phyloP scores from a whole-genome alignment of 2,329 filamentous ascomycete genomes.

The Fusarium longipes region DNA sequence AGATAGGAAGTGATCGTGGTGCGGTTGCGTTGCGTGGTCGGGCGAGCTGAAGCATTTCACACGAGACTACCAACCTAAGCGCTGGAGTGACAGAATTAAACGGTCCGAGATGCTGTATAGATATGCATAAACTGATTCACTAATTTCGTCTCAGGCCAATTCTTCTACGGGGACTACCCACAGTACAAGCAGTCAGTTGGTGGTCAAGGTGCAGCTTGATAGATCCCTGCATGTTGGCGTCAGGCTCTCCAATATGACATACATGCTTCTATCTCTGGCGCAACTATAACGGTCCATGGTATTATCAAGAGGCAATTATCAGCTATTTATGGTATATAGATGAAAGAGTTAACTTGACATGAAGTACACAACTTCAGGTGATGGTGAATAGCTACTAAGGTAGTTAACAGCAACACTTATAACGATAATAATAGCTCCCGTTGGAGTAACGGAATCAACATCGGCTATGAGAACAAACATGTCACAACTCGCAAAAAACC shows the following conservation, averaged over 20 bases:
- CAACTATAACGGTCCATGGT: constrained; percentile 9
- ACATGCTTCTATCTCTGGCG: constrained; percentile 4
- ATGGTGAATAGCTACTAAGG: too few species aligned
- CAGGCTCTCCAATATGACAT: constrained; percentile 27
- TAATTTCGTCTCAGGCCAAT: too few species aligned
- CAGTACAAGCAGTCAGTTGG: neutral
- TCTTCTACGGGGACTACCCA: too few species aligned
- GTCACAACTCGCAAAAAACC: constrained; percentile 14
- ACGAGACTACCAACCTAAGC: neutral
- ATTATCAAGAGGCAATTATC: constrained; percentile 14
- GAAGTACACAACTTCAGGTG: neutral
- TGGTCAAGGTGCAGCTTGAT: constrained; percentile 35
- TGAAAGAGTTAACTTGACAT: neutral
- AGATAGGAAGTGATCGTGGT: constrained; percentile 29
- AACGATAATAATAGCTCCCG: too few species aligned
- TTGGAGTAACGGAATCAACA: neutral
- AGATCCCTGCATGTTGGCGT: constrained; percentile 40
- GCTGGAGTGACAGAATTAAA: too few species aligned
- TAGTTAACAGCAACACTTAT: neutral
- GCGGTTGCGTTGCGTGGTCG: constrained; percentile 11
- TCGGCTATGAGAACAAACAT: neutral
- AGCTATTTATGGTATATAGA: constrained; percentile 18
- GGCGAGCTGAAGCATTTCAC: constrained; percentile 21
- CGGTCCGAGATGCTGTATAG: too few species aligned
- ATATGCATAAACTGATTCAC: too few species aligned